Base-by-base conservation (phyloP, 345 rosid genomes). In the Ceriops tagal region DNA sequence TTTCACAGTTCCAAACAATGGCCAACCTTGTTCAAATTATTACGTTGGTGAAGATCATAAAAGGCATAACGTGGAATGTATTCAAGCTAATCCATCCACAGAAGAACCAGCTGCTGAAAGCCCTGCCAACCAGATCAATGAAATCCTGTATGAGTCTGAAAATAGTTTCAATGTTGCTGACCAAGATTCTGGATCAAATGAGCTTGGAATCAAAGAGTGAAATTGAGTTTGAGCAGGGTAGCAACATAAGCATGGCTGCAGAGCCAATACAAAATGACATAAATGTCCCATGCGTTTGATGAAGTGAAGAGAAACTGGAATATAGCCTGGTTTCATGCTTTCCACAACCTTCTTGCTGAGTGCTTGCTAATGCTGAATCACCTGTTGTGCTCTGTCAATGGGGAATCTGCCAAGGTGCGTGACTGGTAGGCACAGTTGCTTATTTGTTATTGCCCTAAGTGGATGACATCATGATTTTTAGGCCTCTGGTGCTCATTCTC, bases 51-150 rank as follows among this genome's bases (percentile, higher is more conserved):
- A 75, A 35, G 53, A 9, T 2, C 58, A 31, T 46, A 34, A 64
- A 43, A 24, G 30, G 26, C 57, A 59, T 64, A 71, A 61, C 21
- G 66, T 63, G 49, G 59, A 53, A 67, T 75, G 46, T 64, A 24
- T 66, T 39, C 58, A 70, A 49, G 39, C 64, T 58, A 60, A 46
- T n/a, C 60, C 71, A 64, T 63, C 32, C 39, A 37, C 30, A 3
- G 68, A 58, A 61, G 59, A 37, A 31, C 58, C 7, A 26, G 35
- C 24, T 52, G 64, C 22, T 10, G 77, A 62, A 66, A 61, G 55
- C 34, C 53, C 51, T 26, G 9, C 35, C 6, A 30, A 71, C 24
- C 43, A 34, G 64, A 35, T 22, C 16, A 11, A 47, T 18, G 65
- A 71, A 46, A 61, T 22, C 66, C 16, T 61, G 5, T 65, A 16